A percentile compares a stretch with the other conserved stretches of the same genome.
Evolutionary conservation across 345 rosid species (phyloP).

Genomic region (Pugionium dolabratum): DNA sequence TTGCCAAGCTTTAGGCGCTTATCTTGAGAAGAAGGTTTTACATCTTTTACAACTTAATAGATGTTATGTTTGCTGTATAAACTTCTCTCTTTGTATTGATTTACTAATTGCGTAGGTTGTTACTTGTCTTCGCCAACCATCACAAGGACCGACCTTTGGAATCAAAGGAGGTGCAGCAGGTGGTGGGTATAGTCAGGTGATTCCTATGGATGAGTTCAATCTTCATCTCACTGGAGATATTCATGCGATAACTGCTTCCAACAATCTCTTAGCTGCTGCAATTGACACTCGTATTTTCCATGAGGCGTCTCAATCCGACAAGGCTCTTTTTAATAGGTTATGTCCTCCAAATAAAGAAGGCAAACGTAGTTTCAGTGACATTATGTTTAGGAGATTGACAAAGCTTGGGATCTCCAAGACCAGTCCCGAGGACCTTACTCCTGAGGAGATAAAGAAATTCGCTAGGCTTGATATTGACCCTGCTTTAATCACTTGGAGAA

Average conservation of each 20-base stretch:
- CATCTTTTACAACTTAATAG: not conserved
- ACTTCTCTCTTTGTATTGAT: not conserved
- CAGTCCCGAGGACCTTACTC: constrained; percentile 83
- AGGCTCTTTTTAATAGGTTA: constrained; percentile 88
- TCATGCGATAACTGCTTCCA: constrained; percentile 98
- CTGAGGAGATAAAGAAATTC: constrained; percentile 72
- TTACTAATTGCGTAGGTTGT: constrained; percentile 55
- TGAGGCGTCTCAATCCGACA: constrained; percentile 87
- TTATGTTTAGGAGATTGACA: constrained; percentile 84
- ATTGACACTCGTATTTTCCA: constrained; percentile 96
- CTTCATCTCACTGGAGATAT: constrained; percentile 97
- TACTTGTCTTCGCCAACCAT: constrained; percentile 97
- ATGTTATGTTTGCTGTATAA: not conserved
- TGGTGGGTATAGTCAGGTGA: constrained; percentile 98
- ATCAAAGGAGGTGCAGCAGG: constrained; percentile 99
- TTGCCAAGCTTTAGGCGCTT: constrained; percentile 95
- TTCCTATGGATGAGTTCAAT: constrained; percentile 99
- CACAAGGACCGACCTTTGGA: constrained; percentile 99
- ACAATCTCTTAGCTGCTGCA: constrained; percentile 98
- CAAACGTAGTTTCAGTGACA: constrained; percentile 68
- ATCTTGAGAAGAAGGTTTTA: constrained; percentile 84
- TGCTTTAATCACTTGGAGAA: constrained; percentile 85
- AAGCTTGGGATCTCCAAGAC: constrained; percentile 87
- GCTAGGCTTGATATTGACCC: constrained; percentile 96
- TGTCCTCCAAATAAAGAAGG: constrained; percentile 92